Conservation (phyloP, 2,329 filamentous ascomycete species). For the Periconia digitata region DNA sequence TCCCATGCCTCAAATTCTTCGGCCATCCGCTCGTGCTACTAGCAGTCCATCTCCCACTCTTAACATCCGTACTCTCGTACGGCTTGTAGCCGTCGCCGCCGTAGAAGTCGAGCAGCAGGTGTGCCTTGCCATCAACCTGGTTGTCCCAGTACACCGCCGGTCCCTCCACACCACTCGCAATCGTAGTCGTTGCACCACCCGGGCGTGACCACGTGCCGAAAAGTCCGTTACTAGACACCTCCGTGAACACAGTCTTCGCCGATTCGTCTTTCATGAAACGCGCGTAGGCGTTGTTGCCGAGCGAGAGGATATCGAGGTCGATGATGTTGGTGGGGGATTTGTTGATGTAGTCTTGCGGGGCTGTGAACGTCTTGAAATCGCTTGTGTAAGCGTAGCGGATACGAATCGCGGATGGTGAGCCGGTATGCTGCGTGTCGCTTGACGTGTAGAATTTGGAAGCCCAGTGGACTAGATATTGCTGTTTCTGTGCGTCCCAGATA, state of each 20-base stretch:
- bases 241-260: slow-evolving; percentile 55
- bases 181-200: slow-evolving; percentile 47
- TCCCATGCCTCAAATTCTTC: slow-evolving; percentile 54
- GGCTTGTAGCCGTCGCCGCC: slow-evolving; percentile 54
- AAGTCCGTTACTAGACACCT: slow-evolving; percentile 52
- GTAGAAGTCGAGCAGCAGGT: slow-evolving; percentile 50
- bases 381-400: slow-evolving; percentile 59
- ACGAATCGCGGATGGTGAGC: slow-evolving; percentile 43
- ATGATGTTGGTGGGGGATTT: slow-evolving; percentile 53
- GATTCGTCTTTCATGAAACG: slow-evolving; percentile 61
- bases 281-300: slow-evolving; percentile 49
- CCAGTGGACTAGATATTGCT: slow-evolving; percentile 54
- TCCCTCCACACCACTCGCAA: slow-evolving; percentile 37
- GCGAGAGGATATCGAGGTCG: slow-evolving; percentile 58
- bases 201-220: slow-evolving; percentile 57
- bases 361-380: slow-evolving; percentile 57
- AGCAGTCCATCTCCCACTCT: slow-evolving; percentile 51
- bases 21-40: slow-evolving; percentile 50
- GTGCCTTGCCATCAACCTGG: slow-evolving; percentile 35
- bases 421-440: slow-evolving; percentile 53
- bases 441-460: slow-evolving; percentile 50
- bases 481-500: slow-evolving; percentile 53
- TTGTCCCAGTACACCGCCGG: slow-evolving; percentile 40
- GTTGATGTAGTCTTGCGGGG: slow-evolving; percentile 56
- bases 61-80: slow-evolving; percentile 50